A percentile compares a stretch with the other conserved stretches of the same genome.
Conservation (phyloP, 1,284 basidiomycete genomes). For the Calocybe gambosa region DNA sequence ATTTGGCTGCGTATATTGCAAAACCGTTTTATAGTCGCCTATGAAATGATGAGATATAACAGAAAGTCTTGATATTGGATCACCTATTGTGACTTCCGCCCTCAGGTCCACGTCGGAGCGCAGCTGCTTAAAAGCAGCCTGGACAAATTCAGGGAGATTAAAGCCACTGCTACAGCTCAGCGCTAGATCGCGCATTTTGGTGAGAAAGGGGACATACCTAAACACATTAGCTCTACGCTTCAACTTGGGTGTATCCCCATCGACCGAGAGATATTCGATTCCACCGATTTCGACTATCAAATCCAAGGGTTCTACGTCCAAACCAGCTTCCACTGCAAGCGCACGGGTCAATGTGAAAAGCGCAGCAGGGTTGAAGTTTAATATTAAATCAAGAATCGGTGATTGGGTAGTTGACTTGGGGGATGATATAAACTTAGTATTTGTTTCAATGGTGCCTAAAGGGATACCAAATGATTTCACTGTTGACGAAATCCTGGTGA, state of each 20-base stretch:
- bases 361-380: slow-evolving; percentile 70
- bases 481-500: slow-evolving; percentile 60
- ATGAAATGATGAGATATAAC: slow-evolving; percentile 3
- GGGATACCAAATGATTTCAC: slow-evolving; percentile 60
- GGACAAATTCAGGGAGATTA: slow-evolving; percentile 60
- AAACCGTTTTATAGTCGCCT: slow-evolving; percentile 61
- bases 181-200: neutral
- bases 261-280: slow-evolving; percentile 51
- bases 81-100: slow-evolving; percentile 56
- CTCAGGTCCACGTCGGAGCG: slow-evolving; percentile 57
- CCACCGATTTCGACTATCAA: slow-evolving; percentile 67
- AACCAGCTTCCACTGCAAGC: slow-evolving; percentile 59
- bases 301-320: slow-evolving; percentile 60
- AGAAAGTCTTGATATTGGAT: neutral
- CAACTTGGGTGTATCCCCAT: slow-evolving; percentile 28
- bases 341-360: slow-evolving; percentile 68
- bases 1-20: slow-evolving; percentile 55
- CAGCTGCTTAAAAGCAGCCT: slow-evolving; percentile 61
- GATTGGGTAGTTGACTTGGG: slow-evolving; percentile 56
- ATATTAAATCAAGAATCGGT: slow-evolving; percentile 52
- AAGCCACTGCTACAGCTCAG: slow-evolving; percentile 44
- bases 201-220: slow-evolving; percentile 32
- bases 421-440: slow-evolving; percentile 46
- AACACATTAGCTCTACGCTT: slow-evolving; percentile 45
- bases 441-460: slow-evolving; percentile 59